Percentiles rank a stretch among this genome's conserved stretches.
These are phyloP conservation scores for Echria macrotheca DNA, from an alignment of 495 filamentous ascomycete genomes.

Conservation along the genomic window DNA sequence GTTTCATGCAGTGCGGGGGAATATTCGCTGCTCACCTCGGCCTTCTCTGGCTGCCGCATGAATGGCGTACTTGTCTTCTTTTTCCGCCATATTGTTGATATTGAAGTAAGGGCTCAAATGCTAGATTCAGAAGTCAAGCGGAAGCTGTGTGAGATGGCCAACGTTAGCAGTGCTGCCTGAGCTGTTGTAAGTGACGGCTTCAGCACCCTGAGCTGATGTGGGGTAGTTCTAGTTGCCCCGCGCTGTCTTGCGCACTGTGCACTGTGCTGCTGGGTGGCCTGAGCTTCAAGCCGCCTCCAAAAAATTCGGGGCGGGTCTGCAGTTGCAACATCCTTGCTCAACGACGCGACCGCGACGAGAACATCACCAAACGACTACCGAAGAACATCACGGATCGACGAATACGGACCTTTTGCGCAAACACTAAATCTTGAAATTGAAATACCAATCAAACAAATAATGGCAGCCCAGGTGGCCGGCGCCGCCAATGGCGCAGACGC, in stretches of 20 bases:
- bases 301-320: conserved; percentile 2
- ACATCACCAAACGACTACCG: too few relatives aligned
- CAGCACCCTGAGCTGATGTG: not conserved
- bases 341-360: conserved; percentile 7
- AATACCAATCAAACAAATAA: not conserved
- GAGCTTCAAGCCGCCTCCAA: not conserved
- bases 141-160: not conserved
- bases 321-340: not conserved
- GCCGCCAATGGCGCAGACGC: conserved; percentile 24
- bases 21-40: conserved; percentile 52
- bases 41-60: conserved; percentile 89
- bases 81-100: too few relatives aligned
- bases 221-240: not conserved
- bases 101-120: too few relatives aligned
- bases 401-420: too few relatives aligned
- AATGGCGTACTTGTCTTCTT: conserved; percentile 11
- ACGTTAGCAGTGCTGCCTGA: not conserved
- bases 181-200: conserved; percentile 7
- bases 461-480: conserved; percentile 22
- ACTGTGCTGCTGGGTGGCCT: conserved; percentile 5
- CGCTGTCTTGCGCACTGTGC: not conserved
- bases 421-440: not conserved
- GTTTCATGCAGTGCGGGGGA: not conserved
- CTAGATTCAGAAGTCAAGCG: not conserved
- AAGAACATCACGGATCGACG: too few relatives aligned